Evolutionary conservation across 768 basidiomycete species (phyloP).

Genomic region (Tylopilus subfusipes): DNA sequence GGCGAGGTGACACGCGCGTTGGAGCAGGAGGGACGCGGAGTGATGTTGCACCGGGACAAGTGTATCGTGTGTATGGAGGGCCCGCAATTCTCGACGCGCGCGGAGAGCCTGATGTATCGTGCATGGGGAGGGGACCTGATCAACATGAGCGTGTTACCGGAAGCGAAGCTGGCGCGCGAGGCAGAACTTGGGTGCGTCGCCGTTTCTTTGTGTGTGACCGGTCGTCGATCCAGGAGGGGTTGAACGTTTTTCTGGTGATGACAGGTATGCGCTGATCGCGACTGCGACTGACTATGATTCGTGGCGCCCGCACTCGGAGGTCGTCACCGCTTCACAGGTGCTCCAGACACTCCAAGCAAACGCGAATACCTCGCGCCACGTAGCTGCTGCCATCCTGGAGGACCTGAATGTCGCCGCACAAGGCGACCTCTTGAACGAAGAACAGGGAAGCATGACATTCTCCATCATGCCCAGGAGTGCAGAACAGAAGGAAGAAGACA

Average conservation of each 20-base stretch:
- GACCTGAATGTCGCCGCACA: conserved; percentile 62
- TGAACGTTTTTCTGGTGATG: neutral
- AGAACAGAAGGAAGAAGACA: conserved; percentile 54
- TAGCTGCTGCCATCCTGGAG: conserved; percentile 65
- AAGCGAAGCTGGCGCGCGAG: conserved; percentile 95
- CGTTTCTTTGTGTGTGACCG: too few relatives aligned
- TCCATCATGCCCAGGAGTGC: conserved; percentile 74
- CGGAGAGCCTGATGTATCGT: conserved; percentile 93
- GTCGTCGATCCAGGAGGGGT: too few relatives aligned
- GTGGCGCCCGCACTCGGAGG: conserved; percentile 76
- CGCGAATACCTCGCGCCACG: conserved; percentile 78
- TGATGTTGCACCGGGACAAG: conserved; percentile 75
- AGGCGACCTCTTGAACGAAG: conserved; percentile 58
- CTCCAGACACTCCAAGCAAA: conserved; percentile 85
- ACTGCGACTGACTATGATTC: conserved; percentile 95
- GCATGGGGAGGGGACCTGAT: conserved; percentile 91
- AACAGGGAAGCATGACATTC: conserved; percentile 79
- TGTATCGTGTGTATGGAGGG: conserved; percentile 97
- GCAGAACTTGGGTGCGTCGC: conserved; percentile 76
- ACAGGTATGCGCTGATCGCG: conserved; percentile 87
- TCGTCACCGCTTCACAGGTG: conserved; percentile 89
- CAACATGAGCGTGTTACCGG: conserved; percentile 96
- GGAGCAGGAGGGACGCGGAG: conserved; percentile 51
- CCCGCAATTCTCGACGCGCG: conserved; percentile 96
- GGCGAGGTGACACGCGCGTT: conserved; percentile 61